These are phyloP conservation scores for Noccaea bulbosa DNA, from an alignment of 345 rosid species.

Conservation along the genomic window DNA sequence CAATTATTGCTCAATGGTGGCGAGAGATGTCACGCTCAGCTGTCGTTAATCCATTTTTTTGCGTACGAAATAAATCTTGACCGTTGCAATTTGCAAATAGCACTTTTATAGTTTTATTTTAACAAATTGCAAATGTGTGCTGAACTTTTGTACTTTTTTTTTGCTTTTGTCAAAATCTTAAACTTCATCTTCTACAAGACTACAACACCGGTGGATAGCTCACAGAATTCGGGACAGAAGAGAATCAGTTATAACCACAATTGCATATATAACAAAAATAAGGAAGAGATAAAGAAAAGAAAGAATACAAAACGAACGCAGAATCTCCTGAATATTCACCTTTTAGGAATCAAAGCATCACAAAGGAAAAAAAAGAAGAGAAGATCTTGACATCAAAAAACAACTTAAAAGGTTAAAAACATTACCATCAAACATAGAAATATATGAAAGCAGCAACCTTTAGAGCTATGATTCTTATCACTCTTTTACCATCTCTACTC, in stretches of 20 bases:
- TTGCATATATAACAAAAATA: slow-evolving; percentile 20
- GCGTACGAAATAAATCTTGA: background rate
- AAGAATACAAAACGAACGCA: slow-evolving; percentile 28
- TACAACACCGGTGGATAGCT: slow-evolving; percentile 12
- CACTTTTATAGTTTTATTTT: too few relatives aligned
- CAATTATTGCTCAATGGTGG: slow-evolving; percentile 29
- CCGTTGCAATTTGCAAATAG: slow-evolving; percentile 19
- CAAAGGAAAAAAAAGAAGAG: background rate
- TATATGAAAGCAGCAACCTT: slow-evolving; percentile 42
- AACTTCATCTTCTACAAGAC: background rate
- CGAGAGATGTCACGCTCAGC: slow-evolving; percentile 14
- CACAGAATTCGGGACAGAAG: background rate
- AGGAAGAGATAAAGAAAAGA: background rate
- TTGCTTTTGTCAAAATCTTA: background rate
- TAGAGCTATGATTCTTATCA: slow-evolving; percentile 37
- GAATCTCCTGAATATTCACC: slow-evolving; percentile 46
- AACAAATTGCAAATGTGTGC: too few relatives aligned
- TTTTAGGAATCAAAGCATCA: slow-evolving; percentile 39
- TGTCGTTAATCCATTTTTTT: slow-evolving; percentile 1
- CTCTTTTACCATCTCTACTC: slow-evolving; percentile 41
- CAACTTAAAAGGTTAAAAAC: slow-evolving; percentile 35
- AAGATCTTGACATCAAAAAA: slow-evolving; percentile 35
- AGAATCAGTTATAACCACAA: background rate
- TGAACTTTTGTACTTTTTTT: background rate
- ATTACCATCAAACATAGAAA: slow-evolving; percentile 38